Base-by-base conservation (phyloP, 495 filamentous ascomycete species). In the Podospora didyma region DNA sequence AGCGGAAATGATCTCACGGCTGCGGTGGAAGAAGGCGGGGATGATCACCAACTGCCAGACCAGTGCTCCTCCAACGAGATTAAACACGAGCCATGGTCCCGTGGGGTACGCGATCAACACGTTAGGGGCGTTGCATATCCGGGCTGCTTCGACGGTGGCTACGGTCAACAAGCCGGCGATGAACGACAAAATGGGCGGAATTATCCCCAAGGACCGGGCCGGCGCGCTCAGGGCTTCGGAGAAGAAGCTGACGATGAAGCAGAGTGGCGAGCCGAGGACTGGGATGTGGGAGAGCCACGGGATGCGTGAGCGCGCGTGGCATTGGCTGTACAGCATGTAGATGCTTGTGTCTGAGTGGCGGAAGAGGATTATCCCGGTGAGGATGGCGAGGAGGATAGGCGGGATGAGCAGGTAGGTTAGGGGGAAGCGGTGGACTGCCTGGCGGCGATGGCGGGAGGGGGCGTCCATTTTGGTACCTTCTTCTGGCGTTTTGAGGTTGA, bases 41-140 rank as follows among this genome's bases (percentile, higher is more conserved):
- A 76, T 51, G 59, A 75, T 74, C 54, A 71, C 59, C 31, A 76
- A 58, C 58, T 76, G 56, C 72, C 72, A 76, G 10, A 73, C 68
- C 19, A 76, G 49, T 12, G 73, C 68, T 22, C 73, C 73, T 31
- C 73, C 73, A 39, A 70, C 17, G 21, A 76, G 64, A 49, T 71
- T 66, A 37, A 74, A 75, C 9, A 69, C 56, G n/a, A 75, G 60
- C 73, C 73, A 76, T 2, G 62, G 49, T 10, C 61, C 58, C 9
- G 68, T 73, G 7, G 72, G 72, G 55, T 63, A 66, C 20, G 68
- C 68, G 49, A 76, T 69, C 19, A 69, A 60, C 22, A 62, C 45
- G 21, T 28, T 62, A 10, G 60, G 59, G 11, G 39, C 20, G 56
- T 75, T 76, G 63, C 73, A 74, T 41, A 69, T 54, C 23, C 73